phyloP scores from a whole-genome alignment of 306 rosid genomes.

The Glycine tomentella region DNA sequence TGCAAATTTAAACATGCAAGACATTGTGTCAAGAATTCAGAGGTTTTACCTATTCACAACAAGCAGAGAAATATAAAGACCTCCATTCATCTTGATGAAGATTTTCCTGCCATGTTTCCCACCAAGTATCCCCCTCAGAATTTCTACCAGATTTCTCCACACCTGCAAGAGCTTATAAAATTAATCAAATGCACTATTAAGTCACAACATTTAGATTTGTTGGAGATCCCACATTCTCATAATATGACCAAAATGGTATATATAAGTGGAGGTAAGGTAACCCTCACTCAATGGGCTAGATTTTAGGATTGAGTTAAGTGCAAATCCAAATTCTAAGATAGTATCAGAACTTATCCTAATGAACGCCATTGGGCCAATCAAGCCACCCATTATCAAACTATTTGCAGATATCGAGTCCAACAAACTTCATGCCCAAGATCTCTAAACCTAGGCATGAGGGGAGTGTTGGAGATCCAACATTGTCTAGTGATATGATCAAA shows the following conservation, averaged over 20 bases:
- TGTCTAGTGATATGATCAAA: too few species aligned
- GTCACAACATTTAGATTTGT: slow-evolving; percentile 15
- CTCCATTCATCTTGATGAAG: slow-evolving; percentile 99
- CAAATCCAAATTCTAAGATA: background rate
- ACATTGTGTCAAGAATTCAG: slow-evolving; percentile 28
- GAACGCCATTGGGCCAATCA: background rate
- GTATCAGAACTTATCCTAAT: background rate
- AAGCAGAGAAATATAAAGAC: slow-evolving; percentile 51
- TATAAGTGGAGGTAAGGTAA: background rate
- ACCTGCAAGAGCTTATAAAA: slow-evolving; percentile 57
- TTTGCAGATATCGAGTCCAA: too few species aligned
- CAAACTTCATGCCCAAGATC: too few species aligned
- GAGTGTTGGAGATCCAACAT: too few species aligned
- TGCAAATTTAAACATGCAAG: slow-evolving; percentile 53
- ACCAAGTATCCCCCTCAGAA: slow-evolving; percentile 96
- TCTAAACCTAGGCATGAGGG: too few species aligned
- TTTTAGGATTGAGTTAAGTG: background rate
- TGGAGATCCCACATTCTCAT: background rate
- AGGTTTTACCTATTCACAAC: slow-evolving; percentile 25
- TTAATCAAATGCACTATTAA: slow-evolving; percentile 29
- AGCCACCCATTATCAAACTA: background rate
- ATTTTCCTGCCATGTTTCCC: slow-evolving; percentile 99
- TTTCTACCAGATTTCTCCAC: slow-evolving; percentile 97
- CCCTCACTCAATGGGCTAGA: background rate
- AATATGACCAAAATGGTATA: background rate